These are phyloP conservation scores for Suillus discolor DNA, from an alignment of 768 basidiomycete species.

Conservation along the genomic window DNA sequence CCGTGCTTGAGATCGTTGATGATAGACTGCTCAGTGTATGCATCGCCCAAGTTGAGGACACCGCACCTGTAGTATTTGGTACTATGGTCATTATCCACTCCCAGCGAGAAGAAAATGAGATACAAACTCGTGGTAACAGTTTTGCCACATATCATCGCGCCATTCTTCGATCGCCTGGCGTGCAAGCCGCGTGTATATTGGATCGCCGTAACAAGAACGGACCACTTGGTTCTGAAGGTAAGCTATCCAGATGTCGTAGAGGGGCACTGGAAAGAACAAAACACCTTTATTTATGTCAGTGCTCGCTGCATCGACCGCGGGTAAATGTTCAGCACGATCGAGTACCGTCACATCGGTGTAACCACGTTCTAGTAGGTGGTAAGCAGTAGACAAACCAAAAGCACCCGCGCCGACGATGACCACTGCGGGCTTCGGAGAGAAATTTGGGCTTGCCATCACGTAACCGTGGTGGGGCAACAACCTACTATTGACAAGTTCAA, in stretches of 20 bases:
- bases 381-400: conserved; percentile 87
- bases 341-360: conserved; percentile 74
- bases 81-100: background rate
- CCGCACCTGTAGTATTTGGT: conserved; percentile 21
- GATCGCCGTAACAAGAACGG: conserved; percentile 70
- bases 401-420: conserved; percentile 82
- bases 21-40: conserved; percentile 57
- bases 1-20: conserved; percentile 65
- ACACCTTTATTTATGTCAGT: conserved; percentile 49
- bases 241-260: background rate
- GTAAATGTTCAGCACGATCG: conserved; percentile 68
- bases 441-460: background rate
- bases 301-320: conserved; percentile 82
- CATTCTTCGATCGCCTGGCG: conserved; percentile 77
- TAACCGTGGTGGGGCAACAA: background rate
- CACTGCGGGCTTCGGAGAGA: conserved; percentile 37
- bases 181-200: conserved; percentile 69
- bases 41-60: conserved; percentile 27
- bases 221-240: conserved; percentile 51
- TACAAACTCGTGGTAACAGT: conserved; percentile 83
- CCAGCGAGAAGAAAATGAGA: conserved; percentile 12
- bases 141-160: conserved; percentile 72
- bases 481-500: background rate
- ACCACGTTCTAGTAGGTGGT: conserved; percentile 70
- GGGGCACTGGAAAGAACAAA: conserved; percentile 1